These are phyloP conservation scores for Mucor saturninus DNA, from an alignment of 371 early-diverging fungal species.

Conservation along the genomic window DNA sequence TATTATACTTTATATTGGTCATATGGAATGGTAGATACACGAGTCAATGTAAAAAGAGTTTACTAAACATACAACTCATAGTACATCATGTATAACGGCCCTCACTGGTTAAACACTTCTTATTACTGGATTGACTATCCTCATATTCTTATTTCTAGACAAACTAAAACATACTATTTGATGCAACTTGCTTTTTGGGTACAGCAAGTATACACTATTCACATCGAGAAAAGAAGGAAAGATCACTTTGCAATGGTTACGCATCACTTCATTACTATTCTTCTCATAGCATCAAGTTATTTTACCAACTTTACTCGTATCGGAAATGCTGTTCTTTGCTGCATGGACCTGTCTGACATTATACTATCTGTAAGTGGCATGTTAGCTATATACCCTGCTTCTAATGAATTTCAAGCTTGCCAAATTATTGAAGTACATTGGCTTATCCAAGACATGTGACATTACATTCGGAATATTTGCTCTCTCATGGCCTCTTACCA, in stretches of 20 bases:
- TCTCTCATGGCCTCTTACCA: slow-evolving; percentile 77
- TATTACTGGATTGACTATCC: slow-evolving; percentile 78
- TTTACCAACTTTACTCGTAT: slow-evolving; percentile 76
- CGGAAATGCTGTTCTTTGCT: slow-evolving; percentile 80
- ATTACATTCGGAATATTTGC: slow-evolving; percentile 77
- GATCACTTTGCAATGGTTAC: slow-evolving; percentile 78
- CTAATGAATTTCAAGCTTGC: slow-evolving; percentile 45
- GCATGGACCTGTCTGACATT: slow-evolving; percentile 86
- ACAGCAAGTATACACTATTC: slow-evolving; percentile 72
- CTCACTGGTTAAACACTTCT: slow-evolving; percentile 72
- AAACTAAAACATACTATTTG: slow-evolving; percentile 81
- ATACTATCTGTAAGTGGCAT: slow-evolving; percentile 62
- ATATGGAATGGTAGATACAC: slow-evolving; percentile 60
- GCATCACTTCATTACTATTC: slow-evolving; percentile 84
- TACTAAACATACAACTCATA: slow-evolving; percentile 17
- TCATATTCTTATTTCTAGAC: slow-evolving; percentile 53
- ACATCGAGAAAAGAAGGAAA: slow-evolving; percentile 79
- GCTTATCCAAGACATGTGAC: slow-evolving; percentile 65
- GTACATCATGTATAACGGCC: slow-evolving; percentile 64
- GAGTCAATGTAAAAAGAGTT: background rate
- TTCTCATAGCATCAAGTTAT: slow-evolving; percentile 73
- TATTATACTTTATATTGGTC: slow-evolving; percentile 66
- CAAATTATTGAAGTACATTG: slow-evolving; percentile 79
- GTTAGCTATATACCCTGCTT: background rate
- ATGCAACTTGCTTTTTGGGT: slow-evolving; percentile 84